Conservation (phyloP, 352 stramenopile genomes). For the Pythium aphanidermatum region DNA sequence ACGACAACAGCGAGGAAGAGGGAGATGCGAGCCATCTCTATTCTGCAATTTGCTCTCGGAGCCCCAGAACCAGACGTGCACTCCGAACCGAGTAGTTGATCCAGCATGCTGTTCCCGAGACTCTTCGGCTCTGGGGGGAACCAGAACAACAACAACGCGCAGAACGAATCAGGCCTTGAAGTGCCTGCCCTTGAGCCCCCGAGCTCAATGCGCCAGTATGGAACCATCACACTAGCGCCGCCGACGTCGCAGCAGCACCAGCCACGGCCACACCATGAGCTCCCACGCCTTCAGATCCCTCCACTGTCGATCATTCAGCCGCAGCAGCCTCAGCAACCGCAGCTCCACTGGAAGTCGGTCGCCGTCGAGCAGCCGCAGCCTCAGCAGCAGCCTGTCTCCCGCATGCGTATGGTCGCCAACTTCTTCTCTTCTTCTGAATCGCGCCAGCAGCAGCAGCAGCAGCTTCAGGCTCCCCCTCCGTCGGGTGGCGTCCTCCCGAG, state of each 20-base stretch:
- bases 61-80: conserved; percentile 15
- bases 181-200: neutral
- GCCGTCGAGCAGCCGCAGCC: conserved; percentile 23
- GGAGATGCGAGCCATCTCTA: conserved; percentile 13
- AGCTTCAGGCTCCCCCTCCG: conserved; percentile 18
- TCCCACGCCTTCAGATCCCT: conserved; percentile 59
- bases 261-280: conserved; percentile 42
- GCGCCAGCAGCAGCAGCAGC: conserved; percentile 17
- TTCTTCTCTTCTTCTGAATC: conserved; percentile 30
- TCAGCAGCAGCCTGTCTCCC: conserved; percentile 13
- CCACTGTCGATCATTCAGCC: conserved; percentile 36
- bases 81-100: too few relatives aligned
- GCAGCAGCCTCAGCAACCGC: conserved; percentile 31
- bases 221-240: conserved; percentile 10
- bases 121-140: conserved; percentile 20
- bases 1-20: neutral
- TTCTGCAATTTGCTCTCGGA: conserved; percentile 20
- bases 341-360: conserved; percentile 43
- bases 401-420: conserved; percentile 38
- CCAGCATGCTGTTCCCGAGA: conserved; percentile 15
- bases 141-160: conserved; percentile 9
- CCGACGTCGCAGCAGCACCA: conserved; percentile 1
- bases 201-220: conserved; percentile 2
- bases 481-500: conserved; percentile 35
- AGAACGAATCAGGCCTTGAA: too few relatives aligned